Evolutionary conservation across 305 asterid species (phyloP).

Genomic region (Plantago lanceolata): DNA sequence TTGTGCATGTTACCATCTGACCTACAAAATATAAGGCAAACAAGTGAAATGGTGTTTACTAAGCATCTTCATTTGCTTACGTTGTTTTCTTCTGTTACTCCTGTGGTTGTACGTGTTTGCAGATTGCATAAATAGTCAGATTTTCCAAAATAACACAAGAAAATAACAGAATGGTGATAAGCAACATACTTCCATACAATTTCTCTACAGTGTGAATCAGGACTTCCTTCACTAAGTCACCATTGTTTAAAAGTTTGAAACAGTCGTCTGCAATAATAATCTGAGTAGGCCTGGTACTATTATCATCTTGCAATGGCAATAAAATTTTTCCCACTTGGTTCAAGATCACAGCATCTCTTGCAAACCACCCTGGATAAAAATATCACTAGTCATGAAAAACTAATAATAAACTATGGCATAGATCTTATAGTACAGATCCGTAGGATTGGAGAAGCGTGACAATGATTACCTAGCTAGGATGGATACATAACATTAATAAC

Average conservation of each 20-base stretch:
- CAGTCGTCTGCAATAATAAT: conserved; percentile 77
- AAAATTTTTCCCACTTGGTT: conserved; percentile 64
- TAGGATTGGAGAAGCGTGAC: not conserved
- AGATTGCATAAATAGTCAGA: not conserved
- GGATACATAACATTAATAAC: not conserved
- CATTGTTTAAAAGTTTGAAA: conserved; percentile 53
- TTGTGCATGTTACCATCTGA: conserved; percentile 32
- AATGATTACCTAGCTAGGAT: not conserved
- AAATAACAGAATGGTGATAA: not conserved
- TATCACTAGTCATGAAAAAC: not conserved
- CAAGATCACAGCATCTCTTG: conserved; percentile 61
- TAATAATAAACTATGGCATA: not conserved
- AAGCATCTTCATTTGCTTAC: not conserved
- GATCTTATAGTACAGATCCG: not conserved
- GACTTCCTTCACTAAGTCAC: conserved; percentile 30
- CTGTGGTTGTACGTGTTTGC: not conserved
- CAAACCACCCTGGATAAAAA: conserved; percentile 71
- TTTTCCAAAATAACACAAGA: not conserved
- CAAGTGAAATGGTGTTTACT: not conserved
- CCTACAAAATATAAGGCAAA: conserved; percentile 34
- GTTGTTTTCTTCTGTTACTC: not conserved
- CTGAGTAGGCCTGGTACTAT: conserved; percentile 26
- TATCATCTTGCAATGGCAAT: conserved; percentile 34
- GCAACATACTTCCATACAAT: conserved; percentile 56
- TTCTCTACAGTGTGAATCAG: conserved; percentile 43